Percentiles rank a stretch among this genome's conserved stretches.
Conservation (phyloP, 768 basidiomycete genomes). For the Naganishia randhawae region DNA sequence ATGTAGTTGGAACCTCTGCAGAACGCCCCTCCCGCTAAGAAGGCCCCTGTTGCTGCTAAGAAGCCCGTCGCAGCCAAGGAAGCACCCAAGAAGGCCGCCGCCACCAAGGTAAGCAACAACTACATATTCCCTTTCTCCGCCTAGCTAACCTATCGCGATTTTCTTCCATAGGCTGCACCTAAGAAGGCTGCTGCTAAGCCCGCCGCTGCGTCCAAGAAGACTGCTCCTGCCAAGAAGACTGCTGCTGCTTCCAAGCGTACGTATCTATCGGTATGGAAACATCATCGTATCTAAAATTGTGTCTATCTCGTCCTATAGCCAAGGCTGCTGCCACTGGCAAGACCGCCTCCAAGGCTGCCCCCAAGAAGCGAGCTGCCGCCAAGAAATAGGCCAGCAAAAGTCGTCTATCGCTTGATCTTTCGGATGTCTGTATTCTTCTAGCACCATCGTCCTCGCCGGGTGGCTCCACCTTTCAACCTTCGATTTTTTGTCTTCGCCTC, state of each 20-base stretch:
- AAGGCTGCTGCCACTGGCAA: constrained; percentile 44
- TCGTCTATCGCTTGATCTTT: neutral
- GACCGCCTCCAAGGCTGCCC: constrained; percentile 39
- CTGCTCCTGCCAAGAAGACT: constrained; percentile 51
- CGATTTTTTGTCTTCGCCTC: constrained; percentile 19
- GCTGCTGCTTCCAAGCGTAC: constrained; percentile 54
- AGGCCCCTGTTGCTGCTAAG: constrained; percentile 42
- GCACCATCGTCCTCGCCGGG: constrained; percentile 4
- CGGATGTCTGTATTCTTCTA: neutral
- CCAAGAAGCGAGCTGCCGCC: constrained; percentile 29
- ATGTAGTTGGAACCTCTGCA: neutral
- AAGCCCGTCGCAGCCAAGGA: constrained; percentile 36
- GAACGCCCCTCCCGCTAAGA: constrained; percentile 47
- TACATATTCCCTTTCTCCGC: neutral
- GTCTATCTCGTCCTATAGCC: constrained; percentile 16
- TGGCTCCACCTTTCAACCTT: constrained; percentile 24
- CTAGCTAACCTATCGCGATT: neutral
- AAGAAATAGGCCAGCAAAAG: constrained; percentile 18
- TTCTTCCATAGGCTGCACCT: constrained; percentile 29
- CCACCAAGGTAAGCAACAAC: constrained; percentile 25
- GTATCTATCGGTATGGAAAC: neutral
- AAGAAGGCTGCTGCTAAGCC: constrained; percentile 36
- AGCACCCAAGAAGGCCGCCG: constrained; percentile 38
- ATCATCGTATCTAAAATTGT: neutral
- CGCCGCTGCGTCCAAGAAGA: constrained; percentile 47